Conservation (phyloP, 2,329 filamentous ascomycete genomes). For the Septoria petroselini region DNA sequence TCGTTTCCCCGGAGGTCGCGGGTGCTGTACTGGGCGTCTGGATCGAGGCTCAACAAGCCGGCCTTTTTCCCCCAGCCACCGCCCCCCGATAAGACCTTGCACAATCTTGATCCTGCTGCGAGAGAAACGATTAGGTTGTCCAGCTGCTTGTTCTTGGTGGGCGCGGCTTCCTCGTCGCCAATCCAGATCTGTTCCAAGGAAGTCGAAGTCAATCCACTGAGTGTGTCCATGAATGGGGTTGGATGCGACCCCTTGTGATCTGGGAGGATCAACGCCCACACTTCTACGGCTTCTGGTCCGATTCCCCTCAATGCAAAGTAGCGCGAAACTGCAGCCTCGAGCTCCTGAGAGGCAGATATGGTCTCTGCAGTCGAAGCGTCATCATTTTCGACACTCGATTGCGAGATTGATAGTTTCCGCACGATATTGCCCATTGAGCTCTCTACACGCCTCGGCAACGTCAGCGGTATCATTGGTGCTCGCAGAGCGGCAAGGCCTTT, state of each 20-base stretch:
- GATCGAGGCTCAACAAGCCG: conserved; percentile 74
- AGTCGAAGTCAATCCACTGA: conserved; percentile 1
- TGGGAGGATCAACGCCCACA: conserved; percentile 71
- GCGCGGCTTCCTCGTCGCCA: not conserved
- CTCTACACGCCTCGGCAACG: conserved; percentile 61
- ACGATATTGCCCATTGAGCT: conserved; percentile 77
- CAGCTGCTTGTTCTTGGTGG: not conserved
- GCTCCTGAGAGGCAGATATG: conserved; percentile 63
- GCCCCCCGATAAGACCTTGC: conserved; percentile 67
- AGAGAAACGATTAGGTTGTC: conserved; percentile 1
- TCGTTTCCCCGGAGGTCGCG: conserved; percentile 54
- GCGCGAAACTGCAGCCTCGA: conserved; percentile 62
- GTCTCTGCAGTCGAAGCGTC: conserved; percentile 39
- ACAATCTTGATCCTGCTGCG: conserved; percentile 41
- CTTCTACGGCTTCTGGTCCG: conserved; percentile 52
- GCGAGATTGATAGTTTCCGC: conserved; percentile 44
- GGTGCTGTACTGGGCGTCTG: conserved; percentile 56
- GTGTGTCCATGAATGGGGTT: not conserved
- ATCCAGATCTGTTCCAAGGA: conserved; percentile 1
- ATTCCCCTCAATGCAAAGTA: conserved; percentile 51
- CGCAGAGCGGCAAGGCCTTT: not conserved
- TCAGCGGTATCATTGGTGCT: conserved; percentile 49
- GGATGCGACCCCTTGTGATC: not conserved
- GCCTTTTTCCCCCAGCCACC: conserved; percentile 82
- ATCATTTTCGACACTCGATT: not conserved